Percentiles rank a stretch among this genome's conserved stretches.
Conservation (phyloP, 352 stramenopile species). For the Phytopythium montanum region DNA sequence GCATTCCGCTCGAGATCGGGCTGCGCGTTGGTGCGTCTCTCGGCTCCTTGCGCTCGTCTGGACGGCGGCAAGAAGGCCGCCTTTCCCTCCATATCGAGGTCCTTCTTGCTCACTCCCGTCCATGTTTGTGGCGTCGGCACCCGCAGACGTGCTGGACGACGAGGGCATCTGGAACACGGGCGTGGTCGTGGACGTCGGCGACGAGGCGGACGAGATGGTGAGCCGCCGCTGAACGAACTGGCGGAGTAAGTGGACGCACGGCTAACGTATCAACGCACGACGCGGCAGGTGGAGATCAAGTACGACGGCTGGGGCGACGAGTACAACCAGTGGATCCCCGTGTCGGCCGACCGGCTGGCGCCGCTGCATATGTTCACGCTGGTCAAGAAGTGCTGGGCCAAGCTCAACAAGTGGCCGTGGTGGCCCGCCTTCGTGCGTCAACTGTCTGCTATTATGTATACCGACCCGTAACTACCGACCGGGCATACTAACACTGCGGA, state of each 20-base stretch:
- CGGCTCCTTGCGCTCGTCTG: too few relatives aligned
- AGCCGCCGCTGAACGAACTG: neutral
- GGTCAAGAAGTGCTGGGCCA: conserved; percentile 85
- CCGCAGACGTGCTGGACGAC: conserved; percentile 70
- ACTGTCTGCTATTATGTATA: neutral
- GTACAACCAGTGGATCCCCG: conserved; percentile 74
- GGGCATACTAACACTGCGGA: neutral
- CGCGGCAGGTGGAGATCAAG: conserved; percentile 73
- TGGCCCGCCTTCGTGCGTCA: conserved; percentile 70
- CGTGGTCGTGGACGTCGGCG: conserved; percentile 58
- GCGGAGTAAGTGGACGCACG: neutral
- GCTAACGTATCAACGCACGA: neutral
- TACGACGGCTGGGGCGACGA: conserved; percentile 83
- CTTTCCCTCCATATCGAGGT: neutral
- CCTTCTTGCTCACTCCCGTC: neutral
- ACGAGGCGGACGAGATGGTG: conserved; percentile 54
- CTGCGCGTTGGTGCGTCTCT: conserved; percentile 58
- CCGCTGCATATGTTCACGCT: conserved; percentile 80
- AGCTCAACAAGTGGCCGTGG: conserved; percentile 81
- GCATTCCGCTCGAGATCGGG: conserved; percentile 61
- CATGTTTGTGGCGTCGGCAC: neutral
- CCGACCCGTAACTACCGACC: neutral
- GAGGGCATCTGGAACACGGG: conserved; percentile 85
- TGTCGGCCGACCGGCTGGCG: conserved; percentile 54
- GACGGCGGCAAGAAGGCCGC: too few relatives aligned